phyloP scores from a whole-genome alignment of 2,329 filamentous ascomycete species.

The Colletotrichum tropicicola region DNA sequence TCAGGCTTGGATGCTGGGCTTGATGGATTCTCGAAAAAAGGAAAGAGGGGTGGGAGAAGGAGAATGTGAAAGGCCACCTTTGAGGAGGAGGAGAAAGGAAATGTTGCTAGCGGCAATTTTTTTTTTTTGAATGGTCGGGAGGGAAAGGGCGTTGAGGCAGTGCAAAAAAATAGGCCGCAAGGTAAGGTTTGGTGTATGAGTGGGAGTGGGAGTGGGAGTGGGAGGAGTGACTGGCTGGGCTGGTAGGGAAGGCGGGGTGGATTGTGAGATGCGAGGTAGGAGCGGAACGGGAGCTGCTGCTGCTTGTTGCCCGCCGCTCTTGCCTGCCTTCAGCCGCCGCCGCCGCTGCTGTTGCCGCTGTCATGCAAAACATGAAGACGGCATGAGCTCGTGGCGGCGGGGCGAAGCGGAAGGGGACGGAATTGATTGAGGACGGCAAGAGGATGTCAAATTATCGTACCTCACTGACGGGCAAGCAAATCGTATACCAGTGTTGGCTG shows the following conservation, averaged over 20 bases:
- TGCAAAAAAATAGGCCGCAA: conserved; percentile 27
- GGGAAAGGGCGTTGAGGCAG: conserved; percentile 30
- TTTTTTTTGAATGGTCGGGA: conserved; percentile 12
- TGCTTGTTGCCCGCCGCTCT: background rate
- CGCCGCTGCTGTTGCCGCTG: background rate
- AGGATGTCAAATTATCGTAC: too few relatives aligned
- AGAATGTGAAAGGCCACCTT: conserved; percentile 25
- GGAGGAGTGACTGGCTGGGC: conserved; percentile 26
- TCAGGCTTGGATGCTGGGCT: conserved; percentile 11
- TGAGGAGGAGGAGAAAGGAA: conserved; percentile 27
- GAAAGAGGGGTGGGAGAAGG: conserved; percentile 20
- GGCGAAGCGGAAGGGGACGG: background rate
- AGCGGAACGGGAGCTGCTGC: conserved; percentile 3
- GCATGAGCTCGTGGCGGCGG: conserved; percentile 6
- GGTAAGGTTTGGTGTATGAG: conserved; percentile 30
- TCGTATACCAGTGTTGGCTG: too few relatives aligned
- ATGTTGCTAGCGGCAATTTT: conserved; percentile 26
- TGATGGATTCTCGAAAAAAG: conserved; percentile 26
- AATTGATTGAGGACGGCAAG: too few relatives aligned
- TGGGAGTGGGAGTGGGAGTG: conserved; percentile 26
- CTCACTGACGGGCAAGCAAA: too few relatives aligned
- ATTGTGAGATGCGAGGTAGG: conserved; percentile 1
- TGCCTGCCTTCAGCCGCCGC: background rate
- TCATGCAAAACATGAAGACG: background rate
- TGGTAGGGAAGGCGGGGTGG: background rate